A percentile compares a stretch with the other conserved stretches of the same genome.
phyloP scores from a whole-genome alignment of 2,329 filamentous ascomycete genomes.

The Pestalotiopsis sp. region DNA sequence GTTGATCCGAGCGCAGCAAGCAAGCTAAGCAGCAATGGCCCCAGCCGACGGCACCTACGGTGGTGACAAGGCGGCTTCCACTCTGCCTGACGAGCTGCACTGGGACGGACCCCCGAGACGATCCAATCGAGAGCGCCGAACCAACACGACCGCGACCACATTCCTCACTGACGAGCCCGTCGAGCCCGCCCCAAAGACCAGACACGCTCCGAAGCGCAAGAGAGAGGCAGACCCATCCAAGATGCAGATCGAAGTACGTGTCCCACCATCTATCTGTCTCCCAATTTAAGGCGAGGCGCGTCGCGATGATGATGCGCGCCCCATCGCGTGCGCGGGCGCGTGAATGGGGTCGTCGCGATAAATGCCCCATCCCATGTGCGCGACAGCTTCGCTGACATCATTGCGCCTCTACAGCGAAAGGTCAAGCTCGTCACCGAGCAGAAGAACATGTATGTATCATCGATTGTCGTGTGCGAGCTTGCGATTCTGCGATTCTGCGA shows the following conservation, averaged over 20 bases:
- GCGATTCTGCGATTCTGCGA: not conserved
- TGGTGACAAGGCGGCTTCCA: not conserved
- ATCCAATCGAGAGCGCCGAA: not conserved
- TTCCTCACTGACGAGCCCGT: not conserved
- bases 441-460: slow-evolving; percentile 71
- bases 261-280: not conserved
- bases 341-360: not conserved
- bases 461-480: slow-evolving; percentile 5
- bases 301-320: not conserved
- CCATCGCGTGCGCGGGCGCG: not conserved
- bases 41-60: not conserved
- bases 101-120: slow-evolving; percentile 6
- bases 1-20: not conserved
- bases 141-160: not conserved
- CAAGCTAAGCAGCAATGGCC: not conserved
- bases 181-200: not conserved
- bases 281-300: too few species aligned
- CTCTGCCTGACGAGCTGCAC: not conserved
- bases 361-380: not conserved
- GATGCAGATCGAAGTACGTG: slow-evolving; percentile 13
- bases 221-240: not conserved
- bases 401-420: slow-evolving; percentile 64
- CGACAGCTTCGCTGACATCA: not conserved
- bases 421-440: slow-evolving; percentile 95
- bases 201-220: slow-evolving; percentile 4